These are phyloP conservation scores for Saccharomycopsis sp. DNA, from an alignment of 805 yeast species.

Conservation along the genomic window DNA sequence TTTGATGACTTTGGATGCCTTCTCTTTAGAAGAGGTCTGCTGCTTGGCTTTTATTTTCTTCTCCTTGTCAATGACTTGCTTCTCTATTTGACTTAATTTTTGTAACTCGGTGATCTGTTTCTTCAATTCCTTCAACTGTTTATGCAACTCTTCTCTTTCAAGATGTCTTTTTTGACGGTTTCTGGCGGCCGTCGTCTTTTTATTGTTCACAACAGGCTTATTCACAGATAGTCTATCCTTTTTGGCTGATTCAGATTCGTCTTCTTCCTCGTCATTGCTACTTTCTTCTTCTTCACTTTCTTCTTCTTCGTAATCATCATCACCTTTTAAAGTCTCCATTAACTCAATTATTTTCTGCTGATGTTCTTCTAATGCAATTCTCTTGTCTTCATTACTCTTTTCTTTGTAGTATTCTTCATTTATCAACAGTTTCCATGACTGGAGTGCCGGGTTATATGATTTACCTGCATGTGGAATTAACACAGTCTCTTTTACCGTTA, in stretches of 20 bases:
- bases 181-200: constrained; percentile 73
- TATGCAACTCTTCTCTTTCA: constrained; percentile 37
- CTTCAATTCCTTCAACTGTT: constrained; percentile 47
- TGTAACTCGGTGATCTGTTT: constrained; percentile 53
- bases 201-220: constrained; percentile 58
- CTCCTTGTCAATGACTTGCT: constrained; percentile 25
- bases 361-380: constrained; percentile 55
- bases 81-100: constrained; percentile 34
- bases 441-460: constrained; percentile 85
- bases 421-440: constrained; percentile 73
- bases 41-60: constrained; percentile 20
- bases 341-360: constrained; percentile 57
- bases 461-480: constrained; percentile 74
- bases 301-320: constrained; percentile 37
- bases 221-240: constrained; percentile 57
- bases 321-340: constrained; percentile 55
- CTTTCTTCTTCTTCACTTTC: constrained; percentile 34
- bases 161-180: constrained; percentile 60
- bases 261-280: constrained; percentile 26
- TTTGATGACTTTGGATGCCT: constrained; percentile 27
- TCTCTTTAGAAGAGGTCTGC: constrained; percentile 18
- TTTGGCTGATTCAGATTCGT: constrained; percentile 28
- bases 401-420: constrained; percentile 60
- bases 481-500: constrained; percentile 56
- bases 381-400: constrained; percentile 57